Percentiles rank a stretch among this genome's conserved stretches.
Evolutionary conservation across 2,329 filamentous ascomycete species (phyloP).

Genomic region (Sodiomyces alkalinus): DNA sequence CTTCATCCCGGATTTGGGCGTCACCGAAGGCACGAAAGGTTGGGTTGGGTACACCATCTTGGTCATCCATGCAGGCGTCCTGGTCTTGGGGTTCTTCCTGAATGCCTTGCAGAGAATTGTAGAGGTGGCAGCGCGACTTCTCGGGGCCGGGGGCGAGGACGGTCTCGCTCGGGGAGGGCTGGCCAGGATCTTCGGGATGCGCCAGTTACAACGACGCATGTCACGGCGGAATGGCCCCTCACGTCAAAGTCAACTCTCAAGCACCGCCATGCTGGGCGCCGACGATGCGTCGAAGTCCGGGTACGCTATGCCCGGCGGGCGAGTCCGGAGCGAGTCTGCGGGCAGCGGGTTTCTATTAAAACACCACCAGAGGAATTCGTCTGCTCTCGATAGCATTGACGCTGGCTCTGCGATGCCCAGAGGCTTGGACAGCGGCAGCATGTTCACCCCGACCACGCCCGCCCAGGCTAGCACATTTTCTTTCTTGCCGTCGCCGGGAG

Average conservation of each 20-base stretch:
- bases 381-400: slow-evolving; percentile 36
- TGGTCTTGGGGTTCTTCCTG: slow-evolving; percentile 85
- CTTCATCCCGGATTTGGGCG: slow-evolving; percentile 70
- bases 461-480: slow-evolving; percentile 58
- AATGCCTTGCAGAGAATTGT: slow-evolving; percentile 83
- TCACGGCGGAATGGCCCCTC: slow-evolving; percentile 45
- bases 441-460: slow-evolving; percentile 58
- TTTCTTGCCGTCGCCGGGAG: slow-evolving; percentile 45
- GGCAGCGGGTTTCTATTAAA: slow-evolving; percentile 33
- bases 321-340: slow-evolving; percentile 45
- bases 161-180: slow-evolving; percentile 68
- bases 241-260: slow-evolving; percentile 70
- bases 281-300: slow-evolving; percentile 51
- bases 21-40: slow-evolving; percentile 66
- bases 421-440: slow-evolving; percentile 45
- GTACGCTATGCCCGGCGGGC: slow-evolving; percentile 36
- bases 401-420: slow-evolving; percentile 26
- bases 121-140: slow-evolving; percentile 70
- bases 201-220: slow-evolving; percentile 66
- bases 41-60: slow-evolving; percentile 95
- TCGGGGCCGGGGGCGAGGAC: slow-evolving; percentile 69
- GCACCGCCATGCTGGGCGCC: slow-evolving; percentile 60
- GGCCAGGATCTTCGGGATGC: slow-evolving; percentile 80
- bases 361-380: slow-evolving; percentile 35
- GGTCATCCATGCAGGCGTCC: slow-evolving; percentile 66